Base-by-base conservation (phyloP, 495 filamentous ascomycete species). In the Penicillium cosmopolitanum region DNA sequence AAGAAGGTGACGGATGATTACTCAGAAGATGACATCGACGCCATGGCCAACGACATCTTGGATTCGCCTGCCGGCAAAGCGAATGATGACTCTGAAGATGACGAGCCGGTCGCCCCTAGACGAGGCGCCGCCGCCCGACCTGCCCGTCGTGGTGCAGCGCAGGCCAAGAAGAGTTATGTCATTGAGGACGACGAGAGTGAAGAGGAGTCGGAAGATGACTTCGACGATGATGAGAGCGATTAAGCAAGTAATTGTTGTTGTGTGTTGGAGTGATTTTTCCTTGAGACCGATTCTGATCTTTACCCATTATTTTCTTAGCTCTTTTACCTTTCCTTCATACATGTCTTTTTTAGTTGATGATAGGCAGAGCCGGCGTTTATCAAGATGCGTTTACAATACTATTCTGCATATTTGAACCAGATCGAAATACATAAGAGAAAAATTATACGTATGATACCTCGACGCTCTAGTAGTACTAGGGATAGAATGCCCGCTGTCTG, bases 31-130 rank as follows among this genome's bases (percentile, higher is more conserved):
- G 78, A 78, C 44, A 80, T 79, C 33, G 78, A 84, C 50, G 80
- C 76, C 23, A 75, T 86, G 63, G 84, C 82, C 36, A 83, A 86
- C 53, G 84, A 86, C 23, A 79, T 85, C 35, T 58, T 86, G 54
- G 79, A 81, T 61, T 84, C 84, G 50, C 76, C 75, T 10, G 79
- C 74, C 2, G 73, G 69, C 25, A 66, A 72, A 56, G 52, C 47
- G 42, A 62, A 61, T 47, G 74, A 79, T 51, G 40, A 15, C 5
- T 64, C 58, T 3, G 28, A 31, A 31, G 66, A 78, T 40, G 76
- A 71, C 6, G 67, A 72, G 42, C 65, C 70, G 13, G 54, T 43
- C 21, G 69, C 74, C 57, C 66, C 76, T 16, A 67, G 68, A 10
- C 71, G 73, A 31, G 74, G 66, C 19, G 67, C 77, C 5, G 70